Base-by-base conservation (phyloP, 2,329 filamentous ascomycete species). In the Rutstroemia sydowiana region DNA sequence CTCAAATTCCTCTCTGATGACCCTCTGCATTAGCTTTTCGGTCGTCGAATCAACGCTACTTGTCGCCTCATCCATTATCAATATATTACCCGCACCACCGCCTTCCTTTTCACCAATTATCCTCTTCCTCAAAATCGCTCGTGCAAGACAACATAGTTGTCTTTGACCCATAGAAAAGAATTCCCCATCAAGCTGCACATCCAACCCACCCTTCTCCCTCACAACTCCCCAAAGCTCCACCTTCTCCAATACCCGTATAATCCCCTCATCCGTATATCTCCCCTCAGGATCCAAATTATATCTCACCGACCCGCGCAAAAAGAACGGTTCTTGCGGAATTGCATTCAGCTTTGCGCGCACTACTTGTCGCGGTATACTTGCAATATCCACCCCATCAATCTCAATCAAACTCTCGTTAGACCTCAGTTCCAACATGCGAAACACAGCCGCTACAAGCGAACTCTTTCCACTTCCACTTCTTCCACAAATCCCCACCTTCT, bases 161-260 rank as follows among this genome's bases (percentile, higher is more conserved):
- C 66, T 64, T 56, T 79, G 71, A 1, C 76, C 75, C 40, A 74
- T 70, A 0, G 72, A 75, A 68, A 97, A 91, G 0, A 90, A 95
- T 6, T 76, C 70, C 1, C 72, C 66, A n/a, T 70, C 69, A 56
- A 84, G 71, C 2, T 54, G 41, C 2, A 54, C 51, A 13, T 61
- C 57, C 3, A 63, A 47, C 2, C 59, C 59, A 14, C 61, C 61
- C 34, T 57, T 60, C 1, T 28, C 48, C 4, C 14, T 21, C 10
- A 63, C 51, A 2, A 58, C 14, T 9, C 53, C 43, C 57, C 57
- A 59, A 3, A 64, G 54, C 18, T 72, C 68, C 0, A 77, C 73
- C 40, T 70, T 70, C 9, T 67, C 61, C 4, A 82, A 63, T 0
- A 72, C 75, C 10, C 65, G 56, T 32, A 70, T 65, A 52, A 78